Evolutionary conservation across 164 flowering plant genomes (phyloP).

Genomic region (Akebia trifoliata): DNA sequence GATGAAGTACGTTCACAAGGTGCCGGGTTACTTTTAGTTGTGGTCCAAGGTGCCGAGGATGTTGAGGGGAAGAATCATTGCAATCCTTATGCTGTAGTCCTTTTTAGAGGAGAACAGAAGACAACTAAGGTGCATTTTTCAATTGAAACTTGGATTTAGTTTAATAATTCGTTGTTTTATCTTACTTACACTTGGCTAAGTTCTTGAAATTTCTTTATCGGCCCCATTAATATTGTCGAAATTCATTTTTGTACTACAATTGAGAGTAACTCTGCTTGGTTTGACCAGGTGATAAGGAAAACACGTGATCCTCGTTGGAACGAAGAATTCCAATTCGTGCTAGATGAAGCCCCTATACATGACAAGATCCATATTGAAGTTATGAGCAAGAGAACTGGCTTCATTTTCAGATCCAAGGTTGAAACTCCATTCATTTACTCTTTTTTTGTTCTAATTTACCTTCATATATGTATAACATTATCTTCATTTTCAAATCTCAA

Average conservation of each 20-base stretch:
- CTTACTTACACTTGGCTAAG: too few relatives aligned
- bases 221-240: too few relatives aligned
- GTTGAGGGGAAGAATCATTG: conserved; percentile 65
- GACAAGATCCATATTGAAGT: conserved; percentile 57
- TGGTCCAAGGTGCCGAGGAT: conserved; percentile 48
- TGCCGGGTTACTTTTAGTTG: conserved; percentile 61
- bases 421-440: too few relatives aligned
- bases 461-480: not conserved
- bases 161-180: too few relatives aligned
- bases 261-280: too few relatives aligned
- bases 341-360: conserved; percentile 59
- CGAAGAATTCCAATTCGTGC: conserved; percentile 67
- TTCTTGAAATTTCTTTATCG: too few relatives aligned
- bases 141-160: too few relatives aligned
- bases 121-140: conserved; percentile 77
- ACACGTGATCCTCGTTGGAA: conserved; percentile 64
- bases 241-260: too few relatives aligned
- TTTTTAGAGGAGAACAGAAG: conserved; percentile 60
- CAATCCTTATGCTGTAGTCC: conserved; percentile 57
- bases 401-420: conserved; percentile 35
- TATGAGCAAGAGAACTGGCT: conserved; percentile 37
- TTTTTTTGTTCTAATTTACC: not conserved
- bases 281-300: conserved; percentile 41
- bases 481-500: not conserved
- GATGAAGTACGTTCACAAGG: conserved; percentile 18